phyloP scores from a whole-genome alignment of 805 yeast species.

The Cyberlindnera mycetangii region DNA sequence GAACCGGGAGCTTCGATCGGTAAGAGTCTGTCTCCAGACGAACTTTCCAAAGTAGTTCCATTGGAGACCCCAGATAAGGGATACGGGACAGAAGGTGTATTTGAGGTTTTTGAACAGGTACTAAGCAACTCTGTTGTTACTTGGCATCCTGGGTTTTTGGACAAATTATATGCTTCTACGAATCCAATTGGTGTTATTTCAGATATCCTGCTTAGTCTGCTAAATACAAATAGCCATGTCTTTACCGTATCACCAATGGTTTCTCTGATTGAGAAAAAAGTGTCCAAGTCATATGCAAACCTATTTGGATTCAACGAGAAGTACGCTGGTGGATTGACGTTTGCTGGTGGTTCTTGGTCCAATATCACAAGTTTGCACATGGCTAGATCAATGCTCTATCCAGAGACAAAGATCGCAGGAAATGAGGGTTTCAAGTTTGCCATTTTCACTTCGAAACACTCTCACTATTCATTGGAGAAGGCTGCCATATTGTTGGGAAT shows the following conservation, averaged over 20 bases:
- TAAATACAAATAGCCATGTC: slow-evolving; percentile 84
- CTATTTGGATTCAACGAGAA: slow-evolving; percentile 55
- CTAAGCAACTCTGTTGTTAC: slow-evolving; percentile 71
- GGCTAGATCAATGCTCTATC: slow-evolving; percentile 64
- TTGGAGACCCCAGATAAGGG: slow-evolving; percentile 38
- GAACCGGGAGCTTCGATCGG: slow-evolving; percentile 49
- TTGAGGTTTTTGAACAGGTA: slow-evolving; percentile 50
- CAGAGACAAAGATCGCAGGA: slow-evolving; percentile 67
- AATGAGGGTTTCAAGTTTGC: slow-evolving; percentile 56
- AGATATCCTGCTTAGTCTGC: slow-evolving; percentile 61
- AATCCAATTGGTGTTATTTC: slow-evolving; percentile 80
- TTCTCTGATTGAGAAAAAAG: slow-evolving; percentile 68
- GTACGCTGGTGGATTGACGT: slow-evolving; percentile 77
- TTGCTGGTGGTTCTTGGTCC: slow-evolving; percentile 87
- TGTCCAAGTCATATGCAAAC: slow-evolving; percentile 64
- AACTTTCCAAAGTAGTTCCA: slow-evolving; percentile 36
- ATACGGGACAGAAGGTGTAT: slow-evolving; percentile 41
- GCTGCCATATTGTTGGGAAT: slow-evolving; percentile 76
- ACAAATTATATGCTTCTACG: slow-evolving; percentile 80
- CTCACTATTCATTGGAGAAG: slow-evolving; percentile 79
- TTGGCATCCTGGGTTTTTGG: slow-evolving; percentile 85
- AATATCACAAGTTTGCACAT: slow-evolving; percentile 75
- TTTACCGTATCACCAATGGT: slow-evolving; percentile 82
- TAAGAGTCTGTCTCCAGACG: slow-evolving; percentile 46
- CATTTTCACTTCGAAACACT: slow-evolving; percentile 64